Base-by-base conservation (phyloP, 441 rosid genomes). In the Corymbia citriodora region DNA sequence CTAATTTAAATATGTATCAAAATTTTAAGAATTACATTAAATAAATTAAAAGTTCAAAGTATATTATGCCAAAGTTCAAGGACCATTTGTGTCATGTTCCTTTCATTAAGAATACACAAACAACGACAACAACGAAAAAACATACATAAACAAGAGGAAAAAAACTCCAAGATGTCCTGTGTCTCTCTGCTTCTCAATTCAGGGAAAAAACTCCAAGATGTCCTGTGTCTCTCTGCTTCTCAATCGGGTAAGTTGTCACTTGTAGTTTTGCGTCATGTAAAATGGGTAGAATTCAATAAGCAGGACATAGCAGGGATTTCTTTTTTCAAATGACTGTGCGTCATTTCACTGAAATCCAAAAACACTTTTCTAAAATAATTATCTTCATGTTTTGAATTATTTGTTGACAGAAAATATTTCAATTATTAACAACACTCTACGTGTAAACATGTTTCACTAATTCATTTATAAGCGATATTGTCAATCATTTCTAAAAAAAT, bases 161-260 rank as follows among this genome's bases (percentile, higher is more conserved):
- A 57, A 9, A 57, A 4, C 25, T 57, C 29, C 6, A 8, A 57
- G 63, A 2, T 57, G 0, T 4, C 29, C 0, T 4, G 13, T 57
- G 3, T 12, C 65, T 59, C 65, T 59, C 65, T 23, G 10, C n/a
- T 59, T 59, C n/a, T 59, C 65, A 10, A 7, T 59, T 59, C 2
- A n/a, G 65, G n/a, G n/a, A n/a, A n/a, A n/a, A n/a, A n/a, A n/a
- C n/a, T n/a, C n/a, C n/a, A n/a, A n/a, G n/a, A n/a, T n/a, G n/a
- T n/a, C n/a, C n/a, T n/a, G n/a, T n/a, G n/a, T n/a, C n/a, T n/a
- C n/a, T n/a, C n/a, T n/a, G n/a, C n/a, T n/a, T n/a, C n/a, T n/a
- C n/a, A n/a, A n/a, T n/a, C n/a, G n/a, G 65, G n/a, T 59, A 59
- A 59, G 7, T 10, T 1, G 65, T 59, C 65, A 59, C 1, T 5